These are phyloP conservation scores for Sporothrix curviconia DNA, from an alignment of 2,329 filamentous ascomycete genomes.

Conservation along the genomic window DNA sequence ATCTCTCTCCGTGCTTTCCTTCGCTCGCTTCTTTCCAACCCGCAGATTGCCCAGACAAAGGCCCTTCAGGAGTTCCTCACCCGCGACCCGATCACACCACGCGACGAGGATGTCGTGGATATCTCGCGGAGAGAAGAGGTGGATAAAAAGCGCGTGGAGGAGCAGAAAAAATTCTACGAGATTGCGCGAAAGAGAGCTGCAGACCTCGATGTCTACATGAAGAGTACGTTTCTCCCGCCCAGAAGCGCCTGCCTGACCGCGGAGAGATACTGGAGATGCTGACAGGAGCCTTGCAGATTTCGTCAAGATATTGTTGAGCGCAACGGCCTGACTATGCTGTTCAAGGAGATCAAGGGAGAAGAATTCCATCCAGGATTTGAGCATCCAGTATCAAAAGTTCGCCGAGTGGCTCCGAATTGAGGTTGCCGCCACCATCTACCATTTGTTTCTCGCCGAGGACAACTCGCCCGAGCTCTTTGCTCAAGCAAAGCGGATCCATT, in stretches of 20 bases:
- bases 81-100: constrained; percentile 62
- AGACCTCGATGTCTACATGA: constrained; percentile 97
- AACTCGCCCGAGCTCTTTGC: constrained; percentile 96
- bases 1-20: constrained; percentile 87
- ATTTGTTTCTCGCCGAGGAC: constrained; percentile 94
- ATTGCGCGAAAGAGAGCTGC: constrained; percentile 84
- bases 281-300: constrained; percentile 39
- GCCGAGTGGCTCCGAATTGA: constrained; percentile 97
- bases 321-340: constrained; percentile 86
- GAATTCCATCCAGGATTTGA: constrained; percentile 77
- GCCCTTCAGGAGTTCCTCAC: constrained; percentile 81
- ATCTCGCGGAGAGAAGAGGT: constrained; percentile 72
- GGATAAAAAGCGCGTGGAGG: constrained; percentile 82
- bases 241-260: no score
- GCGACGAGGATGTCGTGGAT: constrained; percentile 77
- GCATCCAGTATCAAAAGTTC: constrained; percentile 94
- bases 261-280: no score
- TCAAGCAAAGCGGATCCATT: constrained; percentile 89
- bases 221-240: constrained; percentile 52
- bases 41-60: constrained; percentile 73
- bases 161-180: constrained; percentile 92
- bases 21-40: constrained; percentile 77
- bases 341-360: constrained; percentile 90
- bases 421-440: constrained; percentile 91
- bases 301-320: constrained; percentile 60